Evolutionary conservation across 225 moss, liverwort and hornwort genomes (phyloP).

Genomic region (Marchantia paleacea): DNA sequence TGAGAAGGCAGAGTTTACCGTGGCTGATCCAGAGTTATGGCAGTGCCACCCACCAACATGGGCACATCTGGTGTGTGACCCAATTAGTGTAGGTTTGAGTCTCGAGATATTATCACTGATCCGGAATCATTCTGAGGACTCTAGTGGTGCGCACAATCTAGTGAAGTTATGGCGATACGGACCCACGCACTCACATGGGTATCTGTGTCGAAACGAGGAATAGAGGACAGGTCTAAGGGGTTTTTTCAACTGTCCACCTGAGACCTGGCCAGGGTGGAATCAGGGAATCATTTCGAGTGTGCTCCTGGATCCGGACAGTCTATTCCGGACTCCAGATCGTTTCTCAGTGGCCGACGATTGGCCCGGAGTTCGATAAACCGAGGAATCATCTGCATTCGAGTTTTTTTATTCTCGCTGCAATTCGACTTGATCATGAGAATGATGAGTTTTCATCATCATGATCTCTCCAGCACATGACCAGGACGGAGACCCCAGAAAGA

Average conservation of each 20-base stretch:
- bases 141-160: background rate
- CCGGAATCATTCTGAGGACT: slow-evolving; percentile 1
- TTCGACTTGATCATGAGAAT: background rate
- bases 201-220: background rate
- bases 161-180: background rate
- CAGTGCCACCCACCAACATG: background rate
- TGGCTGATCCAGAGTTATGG: background rate
- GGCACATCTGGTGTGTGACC: background rate
- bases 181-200: background rate
- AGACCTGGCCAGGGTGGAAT: background rate
- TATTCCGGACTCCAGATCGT: background rate
- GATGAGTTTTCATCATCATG: background rate
- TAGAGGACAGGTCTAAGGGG: background rate
- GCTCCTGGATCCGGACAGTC: background rate
- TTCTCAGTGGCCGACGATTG: background rate
- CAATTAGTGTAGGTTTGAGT: background rate
- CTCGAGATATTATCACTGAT: background rate
- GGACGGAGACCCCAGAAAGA: background rate
- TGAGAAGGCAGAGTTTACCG: no score
- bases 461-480: background rate
- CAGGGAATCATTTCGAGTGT: background rate
- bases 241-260: background rate
- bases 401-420: background rate
- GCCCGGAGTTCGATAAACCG: background rate
- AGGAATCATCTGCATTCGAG: background rate